Percentiles rank a stretch among this genome's conserved stretches.
Evolutionary conservation across 371 early-diverging fungal genomes (phyloP).

Genomic region (Mucor irregularis): DNA sequence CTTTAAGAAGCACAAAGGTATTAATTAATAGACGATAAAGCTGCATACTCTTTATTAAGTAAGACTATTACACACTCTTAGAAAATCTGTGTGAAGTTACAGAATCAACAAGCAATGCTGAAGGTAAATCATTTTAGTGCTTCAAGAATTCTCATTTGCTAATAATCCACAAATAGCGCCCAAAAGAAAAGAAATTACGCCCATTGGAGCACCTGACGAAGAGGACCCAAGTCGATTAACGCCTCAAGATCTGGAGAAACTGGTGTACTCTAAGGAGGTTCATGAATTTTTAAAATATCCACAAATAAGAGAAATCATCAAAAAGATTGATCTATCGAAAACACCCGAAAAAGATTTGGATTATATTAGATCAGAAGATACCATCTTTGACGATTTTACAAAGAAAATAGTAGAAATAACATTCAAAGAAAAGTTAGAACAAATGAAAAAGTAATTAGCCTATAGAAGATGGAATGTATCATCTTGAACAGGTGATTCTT

Average conservation of each 20-base stretch:
- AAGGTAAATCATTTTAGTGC: background rate
- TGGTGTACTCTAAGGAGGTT: constrained; percentile 34
- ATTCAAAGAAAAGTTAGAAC: constrained; percentile 13
- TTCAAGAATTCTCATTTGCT: background rate
- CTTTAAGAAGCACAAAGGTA: constrained; percentile 48
- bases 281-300: constrained; percentile 32
- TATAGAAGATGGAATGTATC: too few relatives aligned
- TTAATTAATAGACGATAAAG: background rate
- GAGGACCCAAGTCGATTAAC: constrained; percentile 34
- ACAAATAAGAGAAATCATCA: constrained; percentile 29
- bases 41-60: background rate
- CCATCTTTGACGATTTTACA: constrained; percentile 26
- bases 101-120: background rate
- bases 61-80: background rate
- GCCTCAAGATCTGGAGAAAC: constrained; percentile 15
- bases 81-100: constrained; percentile 22
- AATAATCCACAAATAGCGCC: constrained; percentile 1
- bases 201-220: constrained; percentile 26
- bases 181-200: constrained; percentile 14
- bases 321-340: constrained; percentile 26
- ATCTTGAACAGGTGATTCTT: constrained; percentile 6
- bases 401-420: constrained; percentile 22
- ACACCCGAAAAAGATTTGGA: constrained; percentile 32
- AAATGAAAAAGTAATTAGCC: background rate
- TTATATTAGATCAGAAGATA: constrained; percentile 11